Base-by-base conservation (phyloP, 441 rosid species). In the Gossypium trilobum region DNA sequence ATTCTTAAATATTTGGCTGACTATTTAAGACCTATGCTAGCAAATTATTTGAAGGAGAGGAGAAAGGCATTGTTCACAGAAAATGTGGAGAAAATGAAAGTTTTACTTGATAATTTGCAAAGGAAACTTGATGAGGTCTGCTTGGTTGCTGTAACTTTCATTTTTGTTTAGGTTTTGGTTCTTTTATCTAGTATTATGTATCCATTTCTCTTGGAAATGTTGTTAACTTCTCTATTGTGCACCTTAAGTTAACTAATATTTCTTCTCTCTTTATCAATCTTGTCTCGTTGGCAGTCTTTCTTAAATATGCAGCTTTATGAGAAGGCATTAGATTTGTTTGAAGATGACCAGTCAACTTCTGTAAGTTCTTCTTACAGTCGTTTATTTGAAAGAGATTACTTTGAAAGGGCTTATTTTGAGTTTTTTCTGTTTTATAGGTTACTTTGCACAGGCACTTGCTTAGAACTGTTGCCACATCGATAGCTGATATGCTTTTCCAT, bases 111-210 rank as follows among this genome's bases (percentile, higher is more conserved):
- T 84, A 79, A 87, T 82, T 79, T 89, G 84, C 99, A 92, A 81
- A 91, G 87, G 85, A 88, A 91, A 79, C 81, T 95, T 71, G 97
- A 95, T 75, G 99, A 95, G 97, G 99, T 94, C 74, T 67, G 80
- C 73, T 14, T 59, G 23, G 50, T 64, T 64, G 17, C 71, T 25
- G 17, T 62, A 17, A 51, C 74, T 75, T 71, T 72, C 67, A 39
- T 73, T 75, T 68, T 73, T 73, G 57, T 60, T 68, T 75, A 58
- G 0, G 4, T 7, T n/a, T 11, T 19, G 5, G 2, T 31, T 73
- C 54, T 78, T 73, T 50, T 72, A 60, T 72, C 5, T 17, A 64
- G 36, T 39, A 33, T 25, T 36, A 23, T 50, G 20, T 20, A 9
- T 19, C 20, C 68, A 59, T 68, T 77, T 60, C 55, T 74, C 70